These are phyloP conservation scores for Elsinoe ampelina DNA, from an alignment of 2,329 filamentous ascomycete species.

Conservation along the genomic window DNA sequence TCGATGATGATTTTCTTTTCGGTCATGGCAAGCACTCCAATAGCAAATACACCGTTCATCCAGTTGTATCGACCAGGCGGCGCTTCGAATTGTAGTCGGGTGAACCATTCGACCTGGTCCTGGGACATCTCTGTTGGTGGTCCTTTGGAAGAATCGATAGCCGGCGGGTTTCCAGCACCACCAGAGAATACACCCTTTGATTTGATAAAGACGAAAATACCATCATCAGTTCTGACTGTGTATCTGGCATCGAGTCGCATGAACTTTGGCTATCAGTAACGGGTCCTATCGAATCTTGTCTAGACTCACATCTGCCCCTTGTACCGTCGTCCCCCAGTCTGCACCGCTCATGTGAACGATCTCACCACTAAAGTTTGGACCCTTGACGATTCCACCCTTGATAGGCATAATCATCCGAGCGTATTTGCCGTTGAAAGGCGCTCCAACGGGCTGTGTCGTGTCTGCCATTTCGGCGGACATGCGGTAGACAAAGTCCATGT, in stretches of 20 bases:
- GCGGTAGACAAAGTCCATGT: slow-evolving; percentile 21
- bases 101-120: slow-evolving; percentile 21
- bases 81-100: slow-evolving; percentile 20
- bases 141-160: not conserved
- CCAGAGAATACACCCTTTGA: slow-evolving; percentile 19
- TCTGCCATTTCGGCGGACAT: slow-evolving; percentile 19
- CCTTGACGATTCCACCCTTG: slow-evolving; percentile 17
- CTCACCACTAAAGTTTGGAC: slow-evolving; percentile 18
- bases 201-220: slow-evolving; percentile 18
- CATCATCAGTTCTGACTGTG: slow-evolving; percentile 20
- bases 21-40: slow-evolving; percentile 20
- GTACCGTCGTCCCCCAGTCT: slow-evolving; percentile 18
- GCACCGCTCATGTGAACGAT: slow-evolving; percentile 20
- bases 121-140: slow-evolving; percentile 16
- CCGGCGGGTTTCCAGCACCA: not conserved
- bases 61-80: slow-evolving; percentile 19
- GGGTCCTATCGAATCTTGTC: too few species aligned
- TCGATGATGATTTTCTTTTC: slow-evolving; percentile 21
- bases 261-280: slow-evolving; percentile 13
- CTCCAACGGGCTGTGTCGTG: slow-evolving; percentile 18
- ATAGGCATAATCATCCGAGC: slow-evolving; percentile 20
- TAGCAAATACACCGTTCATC: slow-evolving; percentile 20
- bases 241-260: slow-evolving; percentile 21
- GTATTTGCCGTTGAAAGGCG: slow-evolving; percentile 14
- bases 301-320: slow-evolving; percentile 15